A percentile compares a stretch with the other conserved stretches of the same genome.
phyloP scores from a whole-genome alignment of 139 green algal genomes.

The Ulvella scutata region DNA sequence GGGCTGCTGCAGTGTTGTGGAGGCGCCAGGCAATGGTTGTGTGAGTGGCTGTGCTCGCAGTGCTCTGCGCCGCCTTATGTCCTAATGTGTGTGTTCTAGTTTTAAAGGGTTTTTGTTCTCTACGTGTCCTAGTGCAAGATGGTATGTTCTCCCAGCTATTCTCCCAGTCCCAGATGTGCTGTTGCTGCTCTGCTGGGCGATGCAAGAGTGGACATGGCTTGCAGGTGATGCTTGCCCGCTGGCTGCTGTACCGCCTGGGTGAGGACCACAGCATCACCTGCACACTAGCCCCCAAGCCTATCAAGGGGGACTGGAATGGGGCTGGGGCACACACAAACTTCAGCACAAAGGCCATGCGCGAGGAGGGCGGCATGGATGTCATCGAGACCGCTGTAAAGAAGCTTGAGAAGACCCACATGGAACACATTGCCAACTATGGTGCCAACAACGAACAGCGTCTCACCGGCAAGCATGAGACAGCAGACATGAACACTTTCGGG shows the following conservation, averaged over 20 bases:
- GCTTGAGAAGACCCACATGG: constrained; percentile 65
- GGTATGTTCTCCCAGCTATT: too few species aligned
- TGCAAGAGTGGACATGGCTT: neutral
- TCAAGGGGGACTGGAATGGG: constrained; percentile 82
- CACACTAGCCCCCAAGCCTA: constrained; percentile 79
- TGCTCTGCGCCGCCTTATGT: too few species aligned
- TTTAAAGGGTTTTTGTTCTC: too few species aligned
- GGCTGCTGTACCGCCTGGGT: constrained; percentile 53
- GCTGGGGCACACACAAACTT: constrained; percentile 86
- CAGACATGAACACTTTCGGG: constrained; percentile 76
- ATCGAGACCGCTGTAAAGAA: constrained; percentile 68
- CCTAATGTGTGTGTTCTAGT: too few species aligned
- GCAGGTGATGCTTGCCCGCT: constrained; percentile 56
- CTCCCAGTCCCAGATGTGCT: too few species aligned
- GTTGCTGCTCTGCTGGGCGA: neutral
- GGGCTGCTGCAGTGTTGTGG: too few species aligned
- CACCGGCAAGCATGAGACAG: constrained; percentile 80
- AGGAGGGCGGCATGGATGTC: constrained; percentile 59
- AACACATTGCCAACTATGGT: constrained; percentile 83
- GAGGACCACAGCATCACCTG: constrained; percentile 56
- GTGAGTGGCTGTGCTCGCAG: too few species aligned
- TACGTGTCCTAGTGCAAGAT: too few species aligned
- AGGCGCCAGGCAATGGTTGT: too few species aligned
- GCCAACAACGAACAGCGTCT: constrained; percentile 67
- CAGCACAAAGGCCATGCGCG: constrained; percentile 67